Evolutionary conservation across 192 early-diverging fungal species (phyloP), one percentile per base, ranked within the genome.

Genomic region (Backusella liffmaniae): DNA sequence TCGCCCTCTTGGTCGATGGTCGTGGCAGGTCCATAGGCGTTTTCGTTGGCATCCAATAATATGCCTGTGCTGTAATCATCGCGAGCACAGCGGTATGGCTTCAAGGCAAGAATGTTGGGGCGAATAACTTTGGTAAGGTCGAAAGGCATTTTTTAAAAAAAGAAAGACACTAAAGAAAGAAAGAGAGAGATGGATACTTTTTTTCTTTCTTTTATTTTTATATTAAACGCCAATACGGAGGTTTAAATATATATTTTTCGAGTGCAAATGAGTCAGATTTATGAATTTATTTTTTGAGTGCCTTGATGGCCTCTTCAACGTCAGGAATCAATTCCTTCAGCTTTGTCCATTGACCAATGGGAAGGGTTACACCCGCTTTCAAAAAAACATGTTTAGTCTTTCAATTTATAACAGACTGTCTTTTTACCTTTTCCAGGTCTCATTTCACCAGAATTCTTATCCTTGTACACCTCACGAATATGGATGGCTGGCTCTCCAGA

Each of bases 11-110:
- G 81, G 41, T 56, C 35, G 42, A 72, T 73, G 46, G 67, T 59
- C 51, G 78, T 69, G 41, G 86, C 85, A 51, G 85, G 84, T 0
- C 98, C 98, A 80, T 92, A 95, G 70, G 95, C 90, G 88, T 99
- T 99, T 82, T 99, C 97, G 81, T 99, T 99, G 37, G 98, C 97
- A 78, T 99, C 97, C n/a, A 99, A 90, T 15, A 99, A 85, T 66
- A 99, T 93, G 30, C 98, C 98, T 8, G 83, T 80, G 67, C 87
- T 92, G 82, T 96, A 99, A 85, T 99, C 98, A 80, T 99, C 98
- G 73, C 98, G 92, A 39, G 98, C 98, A 82, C 97, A 98, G 79
- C 97, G 92, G 84, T 99, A 99, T 26, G 98, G 97, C 76, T 91
- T 86, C 39, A 96, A 86, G 41, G 85, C 76, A 65, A 90, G 81